Evolutionary conservation across 2,329 filamentous ascomycete genomes (phyloP).

Genomic region (Microsporum ferrugineum): DNA sequence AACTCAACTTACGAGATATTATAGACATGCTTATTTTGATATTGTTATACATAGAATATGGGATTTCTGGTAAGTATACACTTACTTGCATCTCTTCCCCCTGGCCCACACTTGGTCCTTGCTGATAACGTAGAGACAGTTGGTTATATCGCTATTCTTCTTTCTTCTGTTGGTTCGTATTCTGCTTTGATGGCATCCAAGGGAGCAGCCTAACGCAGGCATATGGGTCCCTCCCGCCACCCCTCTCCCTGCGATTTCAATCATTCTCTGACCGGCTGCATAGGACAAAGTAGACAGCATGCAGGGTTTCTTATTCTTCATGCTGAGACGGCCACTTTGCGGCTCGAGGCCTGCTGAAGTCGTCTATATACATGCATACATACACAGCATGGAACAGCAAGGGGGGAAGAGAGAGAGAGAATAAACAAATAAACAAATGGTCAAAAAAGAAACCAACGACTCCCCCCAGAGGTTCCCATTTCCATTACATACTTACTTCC

Average conservation of each 20-base stretch:
- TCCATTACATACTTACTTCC: neutral
- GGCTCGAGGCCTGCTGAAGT: neutral
- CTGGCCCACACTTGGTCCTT: neutral
- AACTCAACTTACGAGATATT: slow-evolving; percentile 2
- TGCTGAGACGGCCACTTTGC: neutral
- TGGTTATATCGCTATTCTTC: neutral
- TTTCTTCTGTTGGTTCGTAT: neutral
- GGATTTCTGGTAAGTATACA: neutral
- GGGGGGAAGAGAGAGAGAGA: neutral
- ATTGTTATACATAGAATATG: neutral
- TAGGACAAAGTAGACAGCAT: neutral
- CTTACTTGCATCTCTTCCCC: neutral
- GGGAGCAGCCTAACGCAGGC: neutral
- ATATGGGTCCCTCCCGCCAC: neutral
- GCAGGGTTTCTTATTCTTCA: neutral
- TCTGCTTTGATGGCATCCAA: neutral
- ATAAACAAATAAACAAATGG: neutral
- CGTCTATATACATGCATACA: neutral
- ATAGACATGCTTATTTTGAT: neutral
- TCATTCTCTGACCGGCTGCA: neutral
- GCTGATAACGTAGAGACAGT: neutral
- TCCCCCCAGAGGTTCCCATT: neutral
- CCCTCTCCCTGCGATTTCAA: neutral
- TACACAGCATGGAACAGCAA: neutral
- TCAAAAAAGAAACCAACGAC: neutral